A percentile compares a stretch with the other conserved stretches of the same genome.
phyloP scores from a whole-genome alignment of 2,329 filamentous ascomycete genomes.

The Ascochyta koolunga region DNA sequence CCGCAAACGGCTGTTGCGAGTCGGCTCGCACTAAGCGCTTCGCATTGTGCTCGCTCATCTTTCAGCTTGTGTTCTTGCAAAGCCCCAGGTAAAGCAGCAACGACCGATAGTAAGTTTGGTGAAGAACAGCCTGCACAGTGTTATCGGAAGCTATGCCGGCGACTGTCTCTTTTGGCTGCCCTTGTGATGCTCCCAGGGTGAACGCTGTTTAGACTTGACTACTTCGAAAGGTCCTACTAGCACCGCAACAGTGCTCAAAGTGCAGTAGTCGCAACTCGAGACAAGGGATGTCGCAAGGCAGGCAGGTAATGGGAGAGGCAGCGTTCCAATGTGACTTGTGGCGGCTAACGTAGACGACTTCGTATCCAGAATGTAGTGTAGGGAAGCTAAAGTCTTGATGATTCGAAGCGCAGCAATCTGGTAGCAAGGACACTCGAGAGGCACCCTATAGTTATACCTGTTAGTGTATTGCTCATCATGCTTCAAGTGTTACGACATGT shows the following conservation, averaged over 20 bases:
- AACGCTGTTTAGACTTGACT: not conserved
- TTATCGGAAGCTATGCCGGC: not conserved
- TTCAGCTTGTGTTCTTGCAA: slow-evolving; percentile 17
- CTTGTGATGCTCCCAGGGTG: not conserved
- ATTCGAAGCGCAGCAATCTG: slow-evolving; percentile 1
- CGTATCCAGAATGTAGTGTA: not conserved
- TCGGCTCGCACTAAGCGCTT: slow-evolving; percentile 3
- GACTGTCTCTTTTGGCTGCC: not conserved
- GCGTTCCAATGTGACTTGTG: not conserved
- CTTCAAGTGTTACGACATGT: slow-evolving; percentile 41
- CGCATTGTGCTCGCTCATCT: slow-evolving; percentile 1
- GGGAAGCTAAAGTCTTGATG: not conserved
- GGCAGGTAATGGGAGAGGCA: not conserved
- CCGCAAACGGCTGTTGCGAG: slow-evolving; percentile 12
- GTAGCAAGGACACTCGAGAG: slow-evolving; percentile 26
- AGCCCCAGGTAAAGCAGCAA: too few relatives aligned
- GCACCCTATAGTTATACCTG: slow-evolving; percentile 34
- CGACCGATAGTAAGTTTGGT: too few relatives aligned
- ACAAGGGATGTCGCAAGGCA: not conserved
- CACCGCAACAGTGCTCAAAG: not conserved
- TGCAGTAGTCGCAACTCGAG: not conserved
- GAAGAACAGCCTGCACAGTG: too few relatives aligned
- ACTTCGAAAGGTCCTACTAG: not conserved
- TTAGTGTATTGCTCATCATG: slow-evolving; percentile 38
- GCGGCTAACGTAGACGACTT: not conserved